Conservation (phyloP, 176 grass and related monocot genomes). For the Musa troglodytarum region DNA sequence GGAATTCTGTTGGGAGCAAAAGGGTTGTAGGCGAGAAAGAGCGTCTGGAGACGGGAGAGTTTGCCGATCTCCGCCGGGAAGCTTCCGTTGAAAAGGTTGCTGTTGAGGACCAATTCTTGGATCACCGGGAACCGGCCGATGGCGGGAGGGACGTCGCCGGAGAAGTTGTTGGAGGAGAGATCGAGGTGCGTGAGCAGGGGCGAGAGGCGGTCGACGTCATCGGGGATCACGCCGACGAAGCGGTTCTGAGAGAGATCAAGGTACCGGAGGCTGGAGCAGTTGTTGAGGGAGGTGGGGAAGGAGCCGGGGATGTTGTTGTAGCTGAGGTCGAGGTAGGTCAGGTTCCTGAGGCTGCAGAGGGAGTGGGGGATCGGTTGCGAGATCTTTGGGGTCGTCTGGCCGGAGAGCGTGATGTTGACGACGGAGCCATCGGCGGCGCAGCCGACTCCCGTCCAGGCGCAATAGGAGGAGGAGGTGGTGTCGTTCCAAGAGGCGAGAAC, state of each 20-base stretch:
- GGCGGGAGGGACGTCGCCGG: conserved; percentile 30
- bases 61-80: conserved; percentile 39
- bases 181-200: conserved; percentile 23
- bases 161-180: conserved; percentile 31
- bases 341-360: conserved; percentile 33
- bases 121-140: conserved; percentile 30
- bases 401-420: conserved; percentile 20
- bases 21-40: conserved; percentile 23
- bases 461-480: conserved; percentile 20
- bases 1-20: conserved; percentile 34
- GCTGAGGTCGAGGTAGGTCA: conserved; percentile 39
- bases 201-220: conserved; percentile 32
- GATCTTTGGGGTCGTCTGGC: conserved; percentile 12
- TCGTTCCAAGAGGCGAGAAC: conserved; percentile 39
- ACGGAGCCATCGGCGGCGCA: conserved; percentile 35
- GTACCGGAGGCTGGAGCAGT: conserved; percentile 28
- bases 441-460: conserved; percentile 39
- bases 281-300: conserved; percentile 41
- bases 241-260: conserved; percentile 43
- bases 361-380: conserved; percentile 27
- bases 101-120: conserved; percentile 17
- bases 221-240: conserved; percentile 38
- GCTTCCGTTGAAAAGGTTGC: conserved; percentile 27
- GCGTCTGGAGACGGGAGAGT: conserved; percentile 23
- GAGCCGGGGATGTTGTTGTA: conserved; percentile 28